phyloP scores from a whole-genome alignment of 352 stramenopile genomes.

The Globisporangium rhizosaccharum region DNA sequence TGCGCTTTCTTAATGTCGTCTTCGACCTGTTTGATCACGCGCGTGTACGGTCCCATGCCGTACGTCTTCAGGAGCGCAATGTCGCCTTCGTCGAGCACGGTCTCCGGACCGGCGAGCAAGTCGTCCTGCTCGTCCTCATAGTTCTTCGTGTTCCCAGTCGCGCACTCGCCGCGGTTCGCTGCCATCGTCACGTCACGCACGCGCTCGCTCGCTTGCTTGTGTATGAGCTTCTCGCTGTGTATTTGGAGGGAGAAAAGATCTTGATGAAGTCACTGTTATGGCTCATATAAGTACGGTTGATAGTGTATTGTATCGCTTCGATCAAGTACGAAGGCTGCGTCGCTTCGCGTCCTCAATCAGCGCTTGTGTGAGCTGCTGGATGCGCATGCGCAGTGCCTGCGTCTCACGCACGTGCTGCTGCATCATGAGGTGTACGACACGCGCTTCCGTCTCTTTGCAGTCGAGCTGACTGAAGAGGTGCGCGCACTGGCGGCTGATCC shows the following conservation, averaged over 20 bases:
- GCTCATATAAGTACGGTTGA: too few relatives aligned
- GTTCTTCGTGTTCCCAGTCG: slow-evolving; percentile 94
- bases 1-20: slow-evolving; percentile 99
- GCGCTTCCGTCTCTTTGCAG: slow-evolving; percentile 44
- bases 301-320: too few relatives aligned
- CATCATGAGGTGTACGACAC: slow-evolving; percentile 26
- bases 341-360: not conserved
- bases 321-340: too few relatives aligned
- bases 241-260: not conserved
- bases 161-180: slow-evolving; percentile 81
- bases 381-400: slow-evolving; percentile 8
- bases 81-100: slow-evolving; percentile 91
- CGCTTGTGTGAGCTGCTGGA: slow-evolving; percentile 13
- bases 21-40: slow-evolving; percentile 96
- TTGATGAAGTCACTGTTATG: not conserved
- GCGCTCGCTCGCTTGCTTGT: not conserved
- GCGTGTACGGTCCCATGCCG: slow-evolving; percentile 95
- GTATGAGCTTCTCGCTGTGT: not conserved
- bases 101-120: slow-evolving; percentile 66
- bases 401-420: slow-evolving; percentile 21
- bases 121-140: slow-evolving; percentile 94
- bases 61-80: slow-evolving; percentile 99
- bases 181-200: slow-evolving; percentile 6
- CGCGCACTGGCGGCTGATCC: slow-evolving; percentile 51
- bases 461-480: slow-evolving; percentile 60